Conservation (phyloP, 2,329 filamentous ascomycete genomes). For the Clonostachys solani region DNA sequence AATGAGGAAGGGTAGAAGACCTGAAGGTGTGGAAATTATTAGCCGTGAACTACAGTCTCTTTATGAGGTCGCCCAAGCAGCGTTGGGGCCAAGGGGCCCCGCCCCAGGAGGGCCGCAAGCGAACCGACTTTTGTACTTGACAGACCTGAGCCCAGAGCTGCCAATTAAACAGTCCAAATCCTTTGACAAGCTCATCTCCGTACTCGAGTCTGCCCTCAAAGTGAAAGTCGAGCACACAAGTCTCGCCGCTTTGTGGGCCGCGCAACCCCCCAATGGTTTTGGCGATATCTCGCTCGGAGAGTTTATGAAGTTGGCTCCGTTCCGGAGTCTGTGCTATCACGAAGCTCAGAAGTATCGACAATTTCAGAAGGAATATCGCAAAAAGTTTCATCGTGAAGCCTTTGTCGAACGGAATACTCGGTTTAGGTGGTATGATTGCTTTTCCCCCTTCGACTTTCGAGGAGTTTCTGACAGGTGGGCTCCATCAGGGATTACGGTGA, state of each 20-base stretch:
- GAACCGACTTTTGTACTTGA: slow-evolving; percentile 10
- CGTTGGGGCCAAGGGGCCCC: no score
- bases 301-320: slow-evolving; percentile 21
- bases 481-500: slow-evolving; percentile 14
- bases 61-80: no score
- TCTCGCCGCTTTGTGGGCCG: slow-evolving; percentile 11
- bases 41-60: no score
- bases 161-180: slow-evolving; percentile 6
- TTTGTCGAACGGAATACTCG: slow-evolving; percentile 19
- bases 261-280: slow-evolving; percentile 12
- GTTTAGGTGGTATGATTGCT: slow-evolving; percentile 18
- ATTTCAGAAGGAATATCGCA: slow-evolving; percentile 16
- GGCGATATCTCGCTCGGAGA: slow-evolving; percentile 11
- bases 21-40: no score
- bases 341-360: slow-evolving; percentile 20
- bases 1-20: slow-evolving; percentile 2
- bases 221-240: slow-evolving; percentile 9
- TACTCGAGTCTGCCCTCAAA: slow-evolving; percentile 13
- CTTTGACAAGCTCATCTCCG: slow-evolving; percentile 12
- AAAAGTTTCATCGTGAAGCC: slow-evolving; percentile 13
- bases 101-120: no score
- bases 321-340: slow-evolving; percentile 22
- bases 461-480: background rate
- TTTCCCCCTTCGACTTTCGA: no score
- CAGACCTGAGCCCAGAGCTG: slow-evolving; percentile 9